A percentile compares a stretch with the other conserved stretches of the same genome.
phyloP scores from a whole-genome alignment of 768 basidiomycete genomes.

The Lepiota brunneoincarnata region DNA sequence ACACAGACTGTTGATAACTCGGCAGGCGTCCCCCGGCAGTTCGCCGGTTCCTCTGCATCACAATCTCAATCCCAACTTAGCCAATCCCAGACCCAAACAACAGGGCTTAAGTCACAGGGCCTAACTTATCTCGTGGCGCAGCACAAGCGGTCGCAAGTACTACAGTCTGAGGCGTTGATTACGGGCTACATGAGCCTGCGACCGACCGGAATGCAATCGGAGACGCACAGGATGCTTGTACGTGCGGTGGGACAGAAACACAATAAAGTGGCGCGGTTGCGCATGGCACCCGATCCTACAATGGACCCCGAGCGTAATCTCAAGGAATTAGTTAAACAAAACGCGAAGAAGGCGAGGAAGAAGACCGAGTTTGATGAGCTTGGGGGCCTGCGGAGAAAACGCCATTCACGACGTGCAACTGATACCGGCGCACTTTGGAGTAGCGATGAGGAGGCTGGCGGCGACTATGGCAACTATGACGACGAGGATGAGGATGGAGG shows the following conservation, averaged over 20 bases:
- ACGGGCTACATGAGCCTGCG: conserved; percentile 83
- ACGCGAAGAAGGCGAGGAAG: conserved; percentile 61
- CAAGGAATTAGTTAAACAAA: conserved; percentile 62
- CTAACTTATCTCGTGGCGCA: conserved; percentile 89
- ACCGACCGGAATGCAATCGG: conserved; percentile 87
- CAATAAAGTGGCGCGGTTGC: conserved; percentile 74
- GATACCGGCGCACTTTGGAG: conserved; percentile 47
- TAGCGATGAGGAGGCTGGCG: conserved; percentile 67
- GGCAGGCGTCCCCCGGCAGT: conserved; percentile 58
- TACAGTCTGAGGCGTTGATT: conserved; percentile 83
- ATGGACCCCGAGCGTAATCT: conserved; percentile 76
- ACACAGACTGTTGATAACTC: conserved; percentile 77
- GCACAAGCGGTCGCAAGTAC: conserved; percentile 79
- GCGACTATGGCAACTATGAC: conserved; percentile 47
- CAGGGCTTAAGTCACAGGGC: conserved; percentile 57
- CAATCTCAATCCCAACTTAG: conserved; percentile 40
- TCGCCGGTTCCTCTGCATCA: conserved; percentile 42
- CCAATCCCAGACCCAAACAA: conserved; percentile 32
- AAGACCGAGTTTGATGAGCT: conserved; percentile 50
- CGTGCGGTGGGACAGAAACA: conserved; percentile 85
- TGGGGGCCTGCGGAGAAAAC: conserved; percentile 45
- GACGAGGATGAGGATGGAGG: conserved; percentile 55
- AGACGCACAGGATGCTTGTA: conserved; percentile 87
- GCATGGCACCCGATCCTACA: conserved; percentile 76
- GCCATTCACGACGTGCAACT: conserved; percentile 38